Conservation (phyloP, 163 green algal genomes). For the Chlamydomonas reinhardtii region DNA sequence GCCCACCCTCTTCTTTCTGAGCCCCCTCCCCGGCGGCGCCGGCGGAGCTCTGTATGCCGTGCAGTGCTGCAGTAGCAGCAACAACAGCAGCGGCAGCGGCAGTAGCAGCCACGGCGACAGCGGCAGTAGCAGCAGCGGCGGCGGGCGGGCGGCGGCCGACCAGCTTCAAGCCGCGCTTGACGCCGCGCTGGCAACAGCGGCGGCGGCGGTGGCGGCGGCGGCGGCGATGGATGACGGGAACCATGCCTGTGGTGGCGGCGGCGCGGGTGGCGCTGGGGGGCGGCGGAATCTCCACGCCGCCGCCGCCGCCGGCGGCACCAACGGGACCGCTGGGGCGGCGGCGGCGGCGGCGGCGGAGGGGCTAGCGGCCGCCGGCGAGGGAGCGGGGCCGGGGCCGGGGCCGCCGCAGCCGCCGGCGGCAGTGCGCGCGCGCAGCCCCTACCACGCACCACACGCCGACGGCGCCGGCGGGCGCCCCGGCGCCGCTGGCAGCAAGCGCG, state of each 20-base stretch:
- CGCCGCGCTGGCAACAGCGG: neutral
- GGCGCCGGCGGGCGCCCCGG: no score
- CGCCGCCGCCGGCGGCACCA: neutral
- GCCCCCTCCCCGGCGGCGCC: slow-evolving; percentile 4
- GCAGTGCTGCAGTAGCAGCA: neutral
- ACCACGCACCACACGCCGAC: no score
- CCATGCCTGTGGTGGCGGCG: no score
- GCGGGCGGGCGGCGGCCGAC: neutral
- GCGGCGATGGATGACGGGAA: no score
- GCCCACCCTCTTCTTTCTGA: slow-evolving; percentile 38
- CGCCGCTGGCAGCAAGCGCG: neutral
- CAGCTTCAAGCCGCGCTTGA: slow-evolving; percentile 20
- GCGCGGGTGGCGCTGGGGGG: neutral
- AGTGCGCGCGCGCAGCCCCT: no score
- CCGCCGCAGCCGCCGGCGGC: neutral
- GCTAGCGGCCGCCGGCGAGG: neutral
- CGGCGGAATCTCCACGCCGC: neutral
- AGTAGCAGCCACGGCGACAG: no score
- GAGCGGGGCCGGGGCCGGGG: neutral
- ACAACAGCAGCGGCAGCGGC: no score
- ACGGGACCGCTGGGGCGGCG: neutral
- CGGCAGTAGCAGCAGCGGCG: no score
- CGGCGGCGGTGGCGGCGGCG: neutral
- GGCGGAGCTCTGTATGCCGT: slow-evolving; percentile 9
- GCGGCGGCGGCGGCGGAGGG: neutral